These are phyloP conservation scores for Aspergillus ochraceoroseus DNA, from an alignment of 2,329 filamentous ascomycete genomes.

Conservation along the genomic window DNA sequence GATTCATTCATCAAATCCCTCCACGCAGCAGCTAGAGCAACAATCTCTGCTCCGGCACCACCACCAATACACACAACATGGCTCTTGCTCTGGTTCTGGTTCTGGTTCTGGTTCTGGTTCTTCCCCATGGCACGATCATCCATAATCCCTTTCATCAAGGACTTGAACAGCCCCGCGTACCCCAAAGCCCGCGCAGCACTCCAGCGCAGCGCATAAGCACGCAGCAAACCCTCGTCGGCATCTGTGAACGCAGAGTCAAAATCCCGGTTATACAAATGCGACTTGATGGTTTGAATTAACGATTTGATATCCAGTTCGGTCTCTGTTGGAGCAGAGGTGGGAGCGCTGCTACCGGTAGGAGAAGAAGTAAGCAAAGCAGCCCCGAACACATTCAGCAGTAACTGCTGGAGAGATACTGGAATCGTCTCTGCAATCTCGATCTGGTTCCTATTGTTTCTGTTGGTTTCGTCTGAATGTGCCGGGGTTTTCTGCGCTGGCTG, in stretches of 20 bases:
- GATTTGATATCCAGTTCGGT: constrained; percentile 41
- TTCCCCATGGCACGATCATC: constrained; percentile 1
- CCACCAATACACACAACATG: constrained; percentile 58
- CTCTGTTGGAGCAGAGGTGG: too few species aligned
- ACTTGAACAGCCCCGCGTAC: constrained; percentile 61
- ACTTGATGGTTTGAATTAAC: constrained; percentile 75
- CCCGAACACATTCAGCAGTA: constrained; percentile 68
- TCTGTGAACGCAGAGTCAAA: constrained; percentile 69
- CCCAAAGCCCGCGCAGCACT: constrained; percentile 79
- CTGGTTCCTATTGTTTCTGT: constrained; percentile 6
- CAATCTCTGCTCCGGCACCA: constrained; percentile 63
- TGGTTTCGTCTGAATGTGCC: constrained; percentile 1
- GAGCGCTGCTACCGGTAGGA: background rate
- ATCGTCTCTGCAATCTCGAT: constrained; percentile 34
- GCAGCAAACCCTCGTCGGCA: constrained; percentile 62
- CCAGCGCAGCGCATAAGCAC: constrained; percentile 85
- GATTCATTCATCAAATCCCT: constrained; percentile 32
- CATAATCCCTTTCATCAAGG: constrained; percentile 28
- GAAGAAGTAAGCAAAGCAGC: constrained; percentile 52
- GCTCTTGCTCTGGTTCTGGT: too few species aligned
- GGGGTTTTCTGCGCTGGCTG: too few species aligned
- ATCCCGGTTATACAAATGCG: constrained; percentile 78
- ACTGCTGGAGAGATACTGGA: constrained; percentile 58
- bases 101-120: too few species aligned
- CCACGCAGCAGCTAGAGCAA: constrained; percentile 55